These are phyloP conservation scores for Coprinopsis strossmayeri DNA, from an alignment of 768 basidiomycete genomes.

Conservation along the genomic window DNA sequence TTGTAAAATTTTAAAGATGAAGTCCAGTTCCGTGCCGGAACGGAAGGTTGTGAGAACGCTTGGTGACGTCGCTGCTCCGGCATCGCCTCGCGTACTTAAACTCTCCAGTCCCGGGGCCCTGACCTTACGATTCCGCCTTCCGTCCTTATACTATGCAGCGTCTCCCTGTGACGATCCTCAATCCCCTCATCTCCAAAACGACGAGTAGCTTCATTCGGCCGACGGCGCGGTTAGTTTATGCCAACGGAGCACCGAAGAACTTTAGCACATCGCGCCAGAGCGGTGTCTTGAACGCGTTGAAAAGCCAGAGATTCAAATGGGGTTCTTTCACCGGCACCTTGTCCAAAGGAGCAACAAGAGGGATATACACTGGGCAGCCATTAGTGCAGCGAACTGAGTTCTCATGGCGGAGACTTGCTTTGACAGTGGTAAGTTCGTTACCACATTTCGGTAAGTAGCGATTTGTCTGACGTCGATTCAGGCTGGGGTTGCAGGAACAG, in stretches of 20 bases:
- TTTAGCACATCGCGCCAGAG: constrained; percentile 22
- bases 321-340: constrained; percentile 16
- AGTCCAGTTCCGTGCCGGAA: too few species aligned
- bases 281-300: constrained; percentile 20
- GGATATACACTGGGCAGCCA: constrained; percentile 38
- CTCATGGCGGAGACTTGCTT: constrained; percentile 26
- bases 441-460: constrained; percentile 45
- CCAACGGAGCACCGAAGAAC: constrained; percentile 7
- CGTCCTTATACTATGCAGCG: constrained; percentile 9
- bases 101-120: neutral
- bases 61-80: neutral
- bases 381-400: constrained; percentile 26
- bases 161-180: constrained; percentile 2
- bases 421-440: constrained; percentile 24
- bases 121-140: neutral
- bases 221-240: neutral
- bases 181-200: neutral
- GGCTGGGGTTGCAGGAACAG: constrained; percentile 68
- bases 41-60: neutral
- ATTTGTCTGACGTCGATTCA: constrained; percentile 23
- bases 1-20: neutral
- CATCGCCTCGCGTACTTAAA: neutral
- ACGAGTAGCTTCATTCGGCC: neutral
- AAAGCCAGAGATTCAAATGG: constrained; percentile 19
- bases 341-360: constrained; percentile 28